A percentile compares a stretch with the other conserved stretches of the same genome.
Conservation (phyloP, 352 stramenopile genomes). For the Phytophthora kernoviae region DNA sequence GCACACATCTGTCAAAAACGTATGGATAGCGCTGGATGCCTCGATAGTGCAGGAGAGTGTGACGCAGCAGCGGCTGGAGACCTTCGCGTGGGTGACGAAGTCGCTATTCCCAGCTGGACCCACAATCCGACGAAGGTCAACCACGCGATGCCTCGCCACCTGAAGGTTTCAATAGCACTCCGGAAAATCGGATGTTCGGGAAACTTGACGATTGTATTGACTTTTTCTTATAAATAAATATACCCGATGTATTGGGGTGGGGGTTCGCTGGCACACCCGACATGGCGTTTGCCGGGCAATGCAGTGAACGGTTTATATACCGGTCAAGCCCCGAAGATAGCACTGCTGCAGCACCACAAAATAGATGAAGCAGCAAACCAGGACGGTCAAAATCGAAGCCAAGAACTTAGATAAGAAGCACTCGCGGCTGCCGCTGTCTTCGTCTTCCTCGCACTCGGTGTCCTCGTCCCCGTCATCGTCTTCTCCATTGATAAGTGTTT, state of each 20-base stretch:
- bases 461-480: conserved; percentile 9
- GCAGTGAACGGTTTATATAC: background rate
- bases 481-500: conserved; percentile 12
- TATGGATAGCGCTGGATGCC: background rate
- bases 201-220: background rate
- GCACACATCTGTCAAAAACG: background rate
- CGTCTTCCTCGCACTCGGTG: conserved; percentile 5
- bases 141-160: too few species aligned
- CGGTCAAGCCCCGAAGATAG: background rate
- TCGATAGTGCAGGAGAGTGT: conserved; percentile 2
- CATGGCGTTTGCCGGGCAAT: background rate
- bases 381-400: conserved; percentile 36
- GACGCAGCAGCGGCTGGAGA: conserved; percentile 1
- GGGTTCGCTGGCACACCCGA: background rate
- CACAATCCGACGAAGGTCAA: background rate
- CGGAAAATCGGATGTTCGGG: background rate
- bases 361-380: conserved; percentile 57
- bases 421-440: conserved; percentile 33
- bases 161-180: background rate
- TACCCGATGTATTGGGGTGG: background rate
- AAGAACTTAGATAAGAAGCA: conserved; percentile 59
- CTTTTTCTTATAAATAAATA: background rate
- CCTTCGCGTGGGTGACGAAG: background rate
- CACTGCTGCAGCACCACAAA: conserved; percentile 35
- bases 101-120: background rate